These are phyloP conservation scores for Colletotrichum endophyticum DNA, from an alignment of 2,329 filamentous ascomycete species.

Conservation along the genomic window DNA sequence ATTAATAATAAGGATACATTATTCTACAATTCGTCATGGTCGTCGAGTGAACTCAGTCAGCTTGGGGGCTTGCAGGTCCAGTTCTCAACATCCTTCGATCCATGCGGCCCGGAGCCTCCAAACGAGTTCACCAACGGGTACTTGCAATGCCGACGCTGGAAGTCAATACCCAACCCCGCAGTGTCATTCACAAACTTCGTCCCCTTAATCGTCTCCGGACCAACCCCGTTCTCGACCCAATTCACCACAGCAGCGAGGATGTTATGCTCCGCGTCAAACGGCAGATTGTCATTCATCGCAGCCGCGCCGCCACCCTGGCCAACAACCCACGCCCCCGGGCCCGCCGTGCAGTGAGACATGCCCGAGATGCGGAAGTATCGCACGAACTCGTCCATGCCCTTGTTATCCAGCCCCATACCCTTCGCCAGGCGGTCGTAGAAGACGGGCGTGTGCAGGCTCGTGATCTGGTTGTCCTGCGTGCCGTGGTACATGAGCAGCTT, in stretches of 20 bases:
- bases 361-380: conserved; percentile 58
- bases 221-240: conserved; percentile 49
- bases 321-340: conserved; percentile 46
- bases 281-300: conserved; percentile 21
- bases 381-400: conserved; percentile 51
- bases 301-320: conserved; percentile 25
- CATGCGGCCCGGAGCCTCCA: neutral
- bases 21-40: neutral
- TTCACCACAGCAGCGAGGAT: conserved; percentile 51
- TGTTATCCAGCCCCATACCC: conserved; percentile 44
- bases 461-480: conserved; percentile 44
- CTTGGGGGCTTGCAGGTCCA: neutral
- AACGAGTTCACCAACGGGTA: conserved; percentile 2
- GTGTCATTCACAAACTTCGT: conserved; percentile 35
- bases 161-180: neutral
- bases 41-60: neutral
- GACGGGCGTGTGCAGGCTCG: conserved; percentile 47
- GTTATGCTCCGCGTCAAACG: conserved; percentile 43
- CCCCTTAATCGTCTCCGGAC: conserved; percentile 43
- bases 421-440: conserved; percentile 53
- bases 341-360: conserved; percentile 55
- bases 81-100: neutral
- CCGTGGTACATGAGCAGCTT: conserved; percentile 55
- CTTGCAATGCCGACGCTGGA: conserved; percentile 9
- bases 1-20: neutral